These are phyloP conservation scores for Nannochloris sp. DNA, from an alignment of 139 green algal species.

Conservation along the genomic window DNA sequence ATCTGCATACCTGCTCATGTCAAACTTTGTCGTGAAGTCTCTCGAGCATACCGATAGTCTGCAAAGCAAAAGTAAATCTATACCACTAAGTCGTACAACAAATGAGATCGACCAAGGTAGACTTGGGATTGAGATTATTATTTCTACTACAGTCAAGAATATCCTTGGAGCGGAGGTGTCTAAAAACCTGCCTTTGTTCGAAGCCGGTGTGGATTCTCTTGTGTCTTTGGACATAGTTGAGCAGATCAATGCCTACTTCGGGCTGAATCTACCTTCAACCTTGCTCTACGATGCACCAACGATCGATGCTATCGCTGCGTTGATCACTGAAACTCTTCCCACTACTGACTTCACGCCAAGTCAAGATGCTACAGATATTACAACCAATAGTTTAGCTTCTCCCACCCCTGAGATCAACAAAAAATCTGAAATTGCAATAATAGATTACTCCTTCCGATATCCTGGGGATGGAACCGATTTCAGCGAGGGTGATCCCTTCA, in stretches of 20 bases:
- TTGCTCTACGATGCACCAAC: conserved; percentile 47
- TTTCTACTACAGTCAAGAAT: no score
- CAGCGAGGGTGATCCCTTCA: no score
- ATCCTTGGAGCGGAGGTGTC: not conserved
- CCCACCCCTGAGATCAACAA: not conserved
- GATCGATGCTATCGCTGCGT: conserved; percentile 16
- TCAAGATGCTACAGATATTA: not conserved
- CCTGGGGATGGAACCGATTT: conserved; percentile 19
- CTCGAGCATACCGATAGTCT: no score
- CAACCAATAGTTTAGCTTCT: not conserved
- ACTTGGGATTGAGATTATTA: no score
- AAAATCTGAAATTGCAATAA: not conserved
- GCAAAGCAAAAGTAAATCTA: no score
- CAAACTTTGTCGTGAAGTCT: no score
- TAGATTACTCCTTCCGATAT: not conserved
- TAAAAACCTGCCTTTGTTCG: conserved; percentile 14
- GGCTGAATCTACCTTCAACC: conserved; percentile 25
- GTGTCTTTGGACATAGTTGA: conserved; percentile 19
- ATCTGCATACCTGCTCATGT: no score
- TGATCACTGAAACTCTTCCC: not conserved
- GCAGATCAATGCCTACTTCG: conserved; percentile 10
- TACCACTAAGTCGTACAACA: no score
- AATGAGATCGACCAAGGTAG: no score
- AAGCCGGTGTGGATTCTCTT: conserved; percentile 30
- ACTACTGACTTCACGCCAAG: not conserved